Percentiles rank a stretch among this genome's conserved stretches.
Conservation (phyloP, 2,329 filamentous ascomycete species). For the Diaporthe destruens region DNA sequence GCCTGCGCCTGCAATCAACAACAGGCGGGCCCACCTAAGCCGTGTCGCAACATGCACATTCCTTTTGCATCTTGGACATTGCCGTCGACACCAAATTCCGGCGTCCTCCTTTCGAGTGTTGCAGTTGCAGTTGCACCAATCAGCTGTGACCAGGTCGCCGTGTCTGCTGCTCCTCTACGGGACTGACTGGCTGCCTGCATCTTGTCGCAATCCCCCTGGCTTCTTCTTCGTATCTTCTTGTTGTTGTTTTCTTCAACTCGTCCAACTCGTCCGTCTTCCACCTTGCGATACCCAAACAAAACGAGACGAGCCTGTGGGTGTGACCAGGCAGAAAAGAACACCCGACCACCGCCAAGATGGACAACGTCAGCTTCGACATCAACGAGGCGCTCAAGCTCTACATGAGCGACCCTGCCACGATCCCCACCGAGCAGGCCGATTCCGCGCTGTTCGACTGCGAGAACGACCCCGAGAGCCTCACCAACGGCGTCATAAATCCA, state of each 20-base stretch:
- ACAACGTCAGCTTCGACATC: constrained; percentile 90
- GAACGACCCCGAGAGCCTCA: constrained; percentile 87
- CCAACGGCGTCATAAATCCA: constrained; percentile 82
- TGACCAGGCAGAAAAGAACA: background rate
- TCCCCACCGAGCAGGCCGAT: constrained; percentile 89
- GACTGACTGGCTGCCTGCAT: background rate
- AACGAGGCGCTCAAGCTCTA: constrained; percentile 97
- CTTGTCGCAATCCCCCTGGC: background rate
- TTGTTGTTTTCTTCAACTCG: constrained; percentile 10
- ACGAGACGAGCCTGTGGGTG: background rate
- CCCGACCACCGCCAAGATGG: constrained; percentile 64
- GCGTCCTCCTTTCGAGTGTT: background rate
- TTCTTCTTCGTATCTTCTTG: background rate
- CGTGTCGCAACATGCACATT: background rate
- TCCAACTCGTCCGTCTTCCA: background rate
- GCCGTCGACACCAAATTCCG: constrained; percentile 1
- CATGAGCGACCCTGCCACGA: constrained; percentile 88
- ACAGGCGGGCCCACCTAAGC: constrained; percentile 5
- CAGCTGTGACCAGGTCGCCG: background rate
- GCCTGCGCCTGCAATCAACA: constrained; percentile 4
- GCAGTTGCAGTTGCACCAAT: background rate
- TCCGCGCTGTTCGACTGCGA: constrained; percentile 89
- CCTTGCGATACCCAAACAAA: constrained; percentile 36
- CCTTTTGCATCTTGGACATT: constrained; percentile 14
- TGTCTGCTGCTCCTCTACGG: background rate